Percentiles rank a stretch among this genome's conserved stretches.
phyloP scores from a whole-genome alignment of 2,329 filamentous ascomycete genomes.

The Penicillium sp. region DNA sequence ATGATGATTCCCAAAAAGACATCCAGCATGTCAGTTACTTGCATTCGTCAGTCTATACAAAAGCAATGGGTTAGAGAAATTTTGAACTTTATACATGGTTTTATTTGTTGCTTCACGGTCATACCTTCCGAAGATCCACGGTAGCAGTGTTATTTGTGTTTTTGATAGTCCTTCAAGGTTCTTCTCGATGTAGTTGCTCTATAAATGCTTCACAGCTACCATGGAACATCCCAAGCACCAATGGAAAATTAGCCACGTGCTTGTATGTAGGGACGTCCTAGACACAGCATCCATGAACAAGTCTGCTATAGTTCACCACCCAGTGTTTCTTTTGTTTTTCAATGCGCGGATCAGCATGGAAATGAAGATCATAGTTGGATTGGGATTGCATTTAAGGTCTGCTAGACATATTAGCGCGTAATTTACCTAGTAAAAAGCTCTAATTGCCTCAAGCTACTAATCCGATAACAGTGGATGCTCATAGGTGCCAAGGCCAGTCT shows the following conservation, averaged over 20 bases:
- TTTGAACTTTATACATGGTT: slow-evolving; percentile 5
- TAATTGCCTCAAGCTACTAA: not conserved
- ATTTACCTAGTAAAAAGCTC: not conserved
- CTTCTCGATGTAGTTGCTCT: not conserved
- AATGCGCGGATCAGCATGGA: not conserved
- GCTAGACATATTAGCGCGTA: not conserved
- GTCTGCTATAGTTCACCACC: not conserved
- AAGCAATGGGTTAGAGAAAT: slow-evolving; percentile 30
- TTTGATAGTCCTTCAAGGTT: not conserved
- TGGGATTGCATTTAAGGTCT: not conserved
- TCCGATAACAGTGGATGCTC: not conserved
- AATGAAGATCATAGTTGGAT: not conserved
- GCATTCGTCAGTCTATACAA: slow-evolving; percentile 29
- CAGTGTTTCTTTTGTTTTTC: not conserved
- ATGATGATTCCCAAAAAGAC: slow-evolving; percentile 36
- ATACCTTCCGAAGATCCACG: not conserved
- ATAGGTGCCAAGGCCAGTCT: no score
- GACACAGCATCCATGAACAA: not conserved
- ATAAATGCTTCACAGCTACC: not conserved
- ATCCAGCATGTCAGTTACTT: slow-evolving; percentile 33
- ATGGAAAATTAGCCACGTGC: not conserved
- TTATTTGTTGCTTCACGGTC: not conserved
- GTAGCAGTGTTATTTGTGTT: not conserved
- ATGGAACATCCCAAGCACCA: not conserved
- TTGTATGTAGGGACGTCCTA: not conserved